Evolutionary conservation across 306 rosid genomes (phyloP).

Genomic region (Quercus wislizeni): DNA sequence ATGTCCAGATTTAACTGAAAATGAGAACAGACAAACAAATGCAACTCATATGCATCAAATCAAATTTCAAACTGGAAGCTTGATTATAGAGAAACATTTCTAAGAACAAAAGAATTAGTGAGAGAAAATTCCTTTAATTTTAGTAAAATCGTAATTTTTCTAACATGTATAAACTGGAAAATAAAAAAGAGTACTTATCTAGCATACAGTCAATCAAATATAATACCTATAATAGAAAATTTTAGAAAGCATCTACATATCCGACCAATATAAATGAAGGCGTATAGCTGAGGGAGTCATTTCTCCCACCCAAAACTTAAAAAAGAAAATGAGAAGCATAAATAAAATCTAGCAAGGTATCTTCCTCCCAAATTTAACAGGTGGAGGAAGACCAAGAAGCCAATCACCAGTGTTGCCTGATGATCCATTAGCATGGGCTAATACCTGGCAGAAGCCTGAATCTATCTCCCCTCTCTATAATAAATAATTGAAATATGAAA

Average conservation of each 20-base stretch:
- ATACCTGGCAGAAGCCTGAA: no score
- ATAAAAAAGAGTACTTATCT: background rate
- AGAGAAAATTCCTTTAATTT: background rate
- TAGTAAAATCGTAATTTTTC: background rate
- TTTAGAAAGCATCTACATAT: background rate
- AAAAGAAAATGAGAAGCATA: no score
- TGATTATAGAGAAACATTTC: background rate
- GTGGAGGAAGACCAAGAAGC: no score
- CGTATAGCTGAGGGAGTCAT: background rate
- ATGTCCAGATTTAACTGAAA: background rate
- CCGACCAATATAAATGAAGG: background rate
- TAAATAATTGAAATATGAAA: background rate
- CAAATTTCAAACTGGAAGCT: background rate
- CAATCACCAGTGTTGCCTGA: no score
- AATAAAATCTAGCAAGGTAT: no score
- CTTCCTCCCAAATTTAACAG: no score
- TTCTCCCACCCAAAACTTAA: no score
- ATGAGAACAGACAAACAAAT: background rate
- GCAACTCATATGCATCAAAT: no score
- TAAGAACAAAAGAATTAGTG: background rate
- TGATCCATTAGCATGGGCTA: no score
- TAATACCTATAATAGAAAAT: background rate
- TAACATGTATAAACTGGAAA: background rate
- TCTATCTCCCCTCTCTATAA: background rate
- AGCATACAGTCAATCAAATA: background rate